These are phyloP conservation scores for Penicillium roqueforti DNA, from an alignment of 495 filamentous ascomycete species.

Conservation along the genomic window DNA sequence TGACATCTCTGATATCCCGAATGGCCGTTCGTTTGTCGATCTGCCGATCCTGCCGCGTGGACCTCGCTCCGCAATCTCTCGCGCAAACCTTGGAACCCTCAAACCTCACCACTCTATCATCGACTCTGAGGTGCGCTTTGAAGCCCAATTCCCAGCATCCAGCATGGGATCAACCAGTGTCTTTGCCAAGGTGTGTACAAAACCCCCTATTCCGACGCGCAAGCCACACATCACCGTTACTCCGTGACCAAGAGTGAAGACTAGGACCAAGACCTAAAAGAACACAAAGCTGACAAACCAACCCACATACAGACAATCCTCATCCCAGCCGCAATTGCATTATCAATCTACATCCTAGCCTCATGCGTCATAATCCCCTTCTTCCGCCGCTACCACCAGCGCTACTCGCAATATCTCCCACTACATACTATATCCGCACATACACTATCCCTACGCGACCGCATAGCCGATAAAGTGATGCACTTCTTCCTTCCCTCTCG, in stretches of 20 bases:
- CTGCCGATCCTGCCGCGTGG: conserved; percentile 1
- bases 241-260: background rate
- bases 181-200: conserved; percentile 31
- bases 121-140: background rate
- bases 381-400: conserved; percentile 68
- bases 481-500: conserved; percentile 52
- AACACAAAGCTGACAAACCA: background rate
- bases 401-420: conserved; percentile 68
- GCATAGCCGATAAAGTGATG: conserved; percentile 53
- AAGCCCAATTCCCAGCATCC: too few species aligned
- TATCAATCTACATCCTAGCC: conserved; percentile 66
- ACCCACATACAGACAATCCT: conserved; percentile 59
- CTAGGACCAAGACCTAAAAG: background rate
- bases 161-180: conserved; percentile 32
- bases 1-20: background rate
- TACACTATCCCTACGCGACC: conserved; percentile 58
- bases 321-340: conserved; percentile 72
- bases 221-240: background rate
- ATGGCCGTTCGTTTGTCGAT: background rate
- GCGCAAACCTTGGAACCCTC: background rate
- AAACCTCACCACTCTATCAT: background rate
- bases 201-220: background rate
- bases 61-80: background rate
- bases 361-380: conserved; percentile 70
- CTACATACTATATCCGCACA: conserved; percentile 58